phyloP scores from a whole-genome alignment of 805 yeast genomes.

The Metschnikowia dekortorum region DNA sequence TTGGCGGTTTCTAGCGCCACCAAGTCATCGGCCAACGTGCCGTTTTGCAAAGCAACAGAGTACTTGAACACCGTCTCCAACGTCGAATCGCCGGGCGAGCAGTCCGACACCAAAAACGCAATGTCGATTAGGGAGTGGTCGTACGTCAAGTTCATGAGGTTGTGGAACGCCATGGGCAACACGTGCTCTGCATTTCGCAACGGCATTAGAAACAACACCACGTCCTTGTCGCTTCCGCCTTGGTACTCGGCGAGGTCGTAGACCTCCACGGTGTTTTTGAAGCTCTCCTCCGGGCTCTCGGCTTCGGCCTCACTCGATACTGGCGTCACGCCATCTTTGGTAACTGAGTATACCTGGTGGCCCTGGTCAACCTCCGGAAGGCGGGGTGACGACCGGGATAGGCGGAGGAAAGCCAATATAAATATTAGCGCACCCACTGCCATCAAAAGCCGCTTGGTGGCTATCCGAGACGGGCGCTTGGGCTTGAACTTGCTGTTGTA shows the following conservation, averaged over 20 bases:
- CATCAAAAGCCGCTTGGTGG: slow-evolving; percentile 6
- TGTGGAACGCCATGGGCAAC: slow-evolving; percentile 76
- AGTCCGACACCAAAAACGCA: slow-evolving; percentile 77
- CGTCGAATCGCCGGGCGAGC: slow-evolving; percentile 64
- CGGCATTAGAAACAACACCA: slow-evolving; percentile 68
- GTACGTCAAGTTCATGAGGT: slow-evolving; percentile 81
- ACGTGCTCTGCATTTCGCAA: slow-evolving; percentile 74
- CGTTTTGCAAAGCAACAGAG: slow-evolving; percentile 65
- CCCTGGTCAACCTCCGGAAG: slow-evolving; percentile 4
- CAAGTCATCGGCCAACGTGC: slow-evolving; percentile 51
- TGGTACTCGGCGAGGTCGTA: slow-evolving; percentile 58
- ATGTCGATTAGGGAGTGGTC: slow-evolving; percentile 76
- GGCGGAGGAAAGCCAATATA: slow-evolving; percentile 4
- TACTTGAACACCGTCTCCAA: slow-evolving; percentile 61
- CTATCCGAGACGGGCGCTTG: slow-evolving; percentile 10
- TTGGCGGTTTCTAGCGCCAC: slow-evolving; percentile 37
- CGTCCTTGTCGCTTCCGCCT: slow-evolving; percentile 50
- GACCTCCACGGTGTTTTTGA: slow-evolving; percentile 48
- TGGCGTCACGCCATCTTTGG: slow-evolving; percentile 28
- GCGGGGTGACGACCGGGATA: background rate
- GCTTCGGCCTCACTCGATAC: background rate
- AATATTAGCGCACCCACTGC: slow-evolving; percentile 11
- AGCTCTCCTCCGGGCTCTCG: slow-evolving; percentile 29
- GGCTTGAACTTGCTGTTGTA: slow-evolving; percentile 11
- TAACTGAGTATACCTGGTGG: slow-evolving; percentile 25